A percentile compares a stretch with the other conserved stretches of the same genome.
These are phyloP conservation scores for Histomonas meleagridis DNA, from an alignment of 208 protist species.

Conservation along the genomic window DNA sequence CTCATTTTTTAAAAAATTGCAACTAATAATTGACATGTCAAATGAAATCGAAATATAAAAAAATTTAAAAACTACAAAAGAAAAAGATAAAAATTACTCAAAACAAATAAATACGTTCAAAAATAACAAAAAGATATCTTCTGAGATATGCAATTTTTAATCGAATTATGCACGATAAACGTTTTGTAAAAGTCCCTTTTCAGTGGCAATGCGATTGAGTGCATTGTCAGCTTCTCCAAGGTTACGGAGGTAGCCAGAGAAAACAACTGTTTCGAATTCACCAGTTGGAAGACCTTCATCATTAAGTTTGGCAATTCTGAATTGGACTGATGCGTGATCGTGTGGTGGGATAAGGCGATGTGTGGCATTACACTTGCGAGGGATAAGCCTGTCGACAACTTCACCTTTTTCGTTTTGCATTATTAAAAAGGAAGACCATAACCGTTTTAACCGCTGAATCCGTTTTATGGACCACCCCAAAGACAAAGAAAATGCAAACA, in stretches of 20 bases:
- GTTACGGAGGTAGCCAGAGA: background rate
- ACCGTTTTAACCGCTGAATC: too few species aligned
- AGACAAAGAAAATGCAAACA: too few species aligned
- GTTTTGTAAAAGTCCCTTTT: background rate
- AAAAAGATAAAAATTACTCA: too few species aligned
- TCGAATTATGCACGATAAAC: background rate
- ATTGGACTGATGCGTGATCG: constrained; percentile 13
- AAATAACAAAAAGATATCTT: too few species aligned
- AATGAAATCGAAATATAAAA: too few species aligned
- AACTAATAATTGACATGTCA: too few species aligned
- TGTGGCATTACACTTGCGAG: background rate
- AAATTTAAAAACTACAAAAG: too few species aligned
- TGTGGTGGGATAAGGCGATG: background rate
- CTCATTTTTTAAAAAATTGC: too few species aligned
- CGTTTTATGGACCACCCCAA: too few species aligned
- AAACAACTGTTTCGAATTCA: constrained; percentile 13
- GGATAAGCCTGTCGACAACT: background rate
- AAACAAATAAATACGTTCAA: too few species aligned
- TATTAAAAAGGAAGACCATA: constrained; percentile 18
- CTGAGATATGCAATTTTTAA: too few species aligned
- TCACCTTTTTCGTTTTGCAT: constrained; percentile 23
- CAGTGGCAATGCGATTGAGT: constrained; percentile 11
- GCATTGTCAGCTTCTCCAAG: background rate
- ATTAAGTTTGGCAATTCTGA: background rate
- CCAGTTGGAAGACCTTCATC: constrained; percentile 17